Evolutionary conservation across 148 eudicot genomes (phyloP), one percentile per base, ranked within the genome.

Genomic region (Chenopodium quinoa): DNA sequence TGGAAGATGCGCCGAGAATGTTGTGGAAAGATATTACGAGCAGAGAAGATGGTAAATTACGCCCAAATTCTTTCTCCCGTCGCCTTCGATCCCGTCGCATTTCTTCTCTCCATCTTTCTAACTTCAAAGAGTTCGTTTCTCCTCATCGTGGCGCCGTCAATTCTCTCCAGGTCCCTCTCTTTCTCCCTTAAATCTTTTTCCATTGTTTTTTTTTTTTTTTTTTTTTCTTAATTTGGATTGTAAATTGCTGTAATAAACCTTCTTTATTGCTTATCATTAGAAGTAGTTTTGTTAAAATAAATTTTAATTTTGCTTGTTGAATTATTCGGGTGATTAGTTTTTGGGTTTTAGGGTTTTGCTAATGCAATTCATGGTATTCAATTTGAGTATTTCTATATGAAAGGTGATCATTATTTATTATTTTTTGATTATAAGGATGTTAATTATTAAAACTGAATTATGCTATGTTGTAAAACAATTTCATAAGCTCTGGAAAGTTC

Each of bases 111-210:
- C 92, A 87, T 22, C 93, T 95, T 77, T 95, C 99, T 48, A 95
- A 95, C 81, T 78, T 82, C 88, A 95, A 93, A 77, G 97, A 95
- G 66, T 83, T 95, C 60, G 76, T 93, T 76, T 95, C 97, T 56
- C 88, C 97, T 79, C 99, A 95, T 78, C 97, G 94, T 20, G 99
- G 93, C 48, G 88, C 99, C 81, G 75, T 95, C 69, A 95, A 95
- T 65, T 93, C 99, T 56, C 97, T 95, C 76, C 97, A 95, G 99
- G 99, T 92, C 82, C 79, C 56, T 20, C 67, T 72, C 83, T 71
- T 48, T 48, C 52, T 48, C 2, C 52, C 62, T 76, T 68, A 40
- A 25, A 25, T 65, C 47, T 82, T 31, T 37, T 67, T 67, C 14
- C 12, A n/a, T 4, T 11, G 4, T 66, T 66, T 29, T 63, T n/a